A percentile compares a stretch with the other conserved stretches of the same genome.
Conservation (phyloP, 208 protist genomes). For the Acanthamoeba lenticulata region DNA sequence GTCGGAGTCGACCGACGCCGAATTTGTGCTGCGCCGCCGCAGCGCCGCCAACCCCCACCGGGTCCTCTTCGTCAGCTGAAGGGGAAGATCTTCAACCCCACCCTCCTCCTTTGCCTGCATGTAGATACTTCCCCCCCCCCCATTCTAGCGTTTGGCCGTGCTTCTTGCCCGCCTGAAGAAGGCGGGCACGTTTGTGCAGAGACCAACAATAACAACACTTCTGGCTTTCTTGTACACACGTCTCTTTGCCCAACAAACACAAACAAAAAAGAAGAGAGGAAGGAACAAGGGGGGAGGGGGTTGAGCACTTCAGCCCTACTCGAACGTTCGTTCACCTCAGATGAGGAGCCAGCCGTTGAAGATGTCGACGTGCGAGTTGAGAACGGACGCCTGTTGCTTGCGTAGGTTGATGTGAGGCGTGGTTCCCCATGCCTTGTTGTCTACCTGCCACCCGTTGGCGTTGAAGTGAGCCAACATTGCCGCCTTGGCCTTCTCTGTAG, state of each 20-base stretch:
- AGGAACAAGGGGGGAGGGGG: background rate
- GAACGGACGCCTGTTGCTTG: background rate
- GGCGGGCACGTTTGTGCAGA: no score
- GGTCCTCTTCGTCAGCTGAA: background rate
- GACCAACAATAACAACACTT: no score
- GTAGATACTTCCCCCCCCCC: no score
- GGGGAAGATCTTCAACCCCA: no score
- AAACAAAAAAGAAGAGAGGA: no score
- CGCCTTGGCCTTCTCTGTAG: background rate
- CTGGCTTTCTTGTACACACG: no score
- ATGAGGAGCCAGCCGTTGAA: conserved; percentile 17
- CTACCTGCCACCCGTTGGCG: background rate
- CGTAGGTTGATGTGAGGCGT: conserved; percentile 53
- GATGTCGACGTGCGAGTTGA: conserved; percentile 31
- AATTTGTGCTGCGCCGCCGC: background rate
- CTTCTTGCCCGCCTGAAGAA: no score
- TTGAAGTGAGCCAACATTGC: conserved; percentile 31
- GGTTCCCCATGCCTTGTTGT: background rate
- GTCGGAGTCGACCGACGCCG: background rate
- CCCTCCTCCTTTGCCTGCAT: no score
- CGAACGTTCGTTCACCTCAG: background rate
- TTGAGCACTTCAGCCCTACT: conserved; percentile 37
- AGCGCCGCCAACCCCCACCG: conserved; percentile 4
- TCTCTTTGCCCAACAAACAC: no score
- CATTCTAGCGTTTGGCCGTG: no score